Base-by-base conservation (phyloP, 352 stramenopile species). In the Globisporangium viniferum region DNA sequence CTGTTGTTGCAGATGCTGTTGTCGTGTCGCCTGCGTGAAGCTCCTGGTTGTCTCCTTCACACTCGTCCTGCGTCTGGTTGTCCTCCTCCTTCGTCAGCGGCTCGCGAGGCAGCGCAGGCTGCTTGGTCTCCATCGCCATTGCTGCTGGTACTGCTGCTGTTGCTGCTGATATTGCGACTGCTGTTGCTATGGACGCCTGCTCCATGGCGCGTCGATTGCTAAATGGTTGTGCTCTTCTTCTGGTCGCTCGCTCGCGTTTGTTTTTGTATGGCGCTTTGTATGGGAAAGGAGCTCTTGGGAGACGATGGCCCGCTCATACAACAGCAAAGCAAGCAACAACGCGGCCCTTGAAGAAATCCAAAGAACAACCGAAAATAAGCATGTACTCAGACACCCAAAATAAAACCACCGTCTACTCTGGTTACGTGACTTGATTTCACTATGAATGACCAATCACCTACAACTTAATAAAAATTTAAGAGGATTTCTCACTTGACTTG, bases 271-370 rank as follows among this genome's bases (percentile, higher is more conserved):
- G 8, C n/a, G 27, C 56, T 33, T 27, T 46, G 31, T 59, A 35
- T 58, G 44, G 44, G 29, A 27, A 60, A 18, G 29, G 20, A 61
- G 48, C 18, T n/a, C 41, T 20, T 22, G 15, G 15, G 41, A 49
- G 41, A 49, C 41, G 41, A 24, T 24, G 24, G 24, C 24, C 24
- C 24, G 41, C 41, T 18, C 44, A 51, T 12, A 59, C 22, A 57
- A 57, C 12, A 31, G 5, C 48, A 36, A 36, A 18, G 14, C 49
- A 39, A 9, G 27, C 24, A 35, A 44, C 24, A 35, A 44, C 31
- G 56, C 56, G 55, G 55, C 55, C 9, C 31, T 61, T 59, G 62
- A 35, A 60, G 62, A 67, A 53, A 59, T 59, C 61, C 49, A 60
- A 59, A 60, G n/a, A 59, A 60, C 49, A 67, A 60, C 61, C 49